Evolutionary conservation across 1,284 basidiomycete genomes (phyloP).

Genomic region (Rhodofomes roseus): DNA sequence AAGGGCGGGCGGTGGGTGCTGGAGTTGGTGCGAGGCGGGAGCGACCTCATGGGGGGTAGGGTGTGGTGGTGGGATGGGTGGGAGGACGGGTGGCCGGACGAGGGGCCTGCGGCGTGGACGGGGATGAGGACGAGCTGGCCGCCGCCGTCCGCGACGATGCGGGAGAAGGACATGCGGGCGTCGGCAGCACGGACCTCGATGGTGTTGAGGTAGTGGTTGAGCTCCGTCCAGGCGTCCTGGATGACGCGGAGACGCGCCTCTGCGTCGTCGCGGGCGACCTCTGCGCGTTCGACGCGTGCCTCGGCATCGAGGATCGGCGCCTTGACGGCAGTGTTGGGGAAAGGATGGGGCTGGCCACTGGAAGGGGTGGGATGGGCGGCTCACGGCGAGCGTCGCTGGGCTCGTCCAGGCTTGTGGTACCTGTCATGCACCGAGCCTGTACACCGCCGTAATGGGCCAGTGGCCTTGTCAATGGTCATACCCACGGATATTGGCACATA

Average conservation of each 20-base stretch:
- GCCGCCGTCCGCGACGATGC: constrained; percentile 42
- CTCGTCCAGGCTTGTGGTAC: no score
- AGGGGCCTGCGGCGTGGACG: constrained; percentile 15
- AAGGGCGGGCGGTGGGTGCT: constrained; percentile 26
- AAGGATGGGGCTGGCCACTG: constrained; percentile 2
- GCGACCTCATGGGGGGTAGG: constrained; percentile 2
- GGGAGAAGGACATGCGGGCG: constrained; percentile 45
- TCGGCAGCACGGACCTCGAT: constrained; percentile 47
- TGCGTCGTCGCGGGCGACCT: constrained; percentile 54
- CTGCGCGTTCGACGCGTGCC: constrained; percentile 43
- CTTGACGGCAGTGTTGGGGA: constrained; percentile 31
- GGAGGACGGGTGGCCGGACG: constrained; percentile 12
- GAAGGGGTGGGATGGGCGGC: constrained; percentile 13
- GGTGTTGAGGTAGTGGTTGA: constrained; percentile 45
- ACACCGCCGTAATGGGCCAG: no score
- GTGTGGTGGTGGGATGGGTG: constrained; percentile 1
- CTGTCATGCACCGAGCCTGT: no score
- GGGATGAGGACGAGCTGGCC: constrained; percentile 35
- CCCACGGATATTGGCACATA: no score
- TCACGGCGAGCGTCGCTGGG: constrained; percentile 8
- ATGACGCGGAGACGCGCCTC: constrained; percentile 46
- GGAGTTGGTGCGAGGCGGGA: constrained; percentile 1
- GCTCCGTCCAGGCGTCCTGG: constrained; percentile 49
- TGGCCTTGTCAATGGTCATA: no score
- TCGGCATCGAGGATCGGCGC: constrained; percentile 45